Conservation (phyloP, 345 rosid genomes). For the Melaleuca quinquenervia region DNA sequence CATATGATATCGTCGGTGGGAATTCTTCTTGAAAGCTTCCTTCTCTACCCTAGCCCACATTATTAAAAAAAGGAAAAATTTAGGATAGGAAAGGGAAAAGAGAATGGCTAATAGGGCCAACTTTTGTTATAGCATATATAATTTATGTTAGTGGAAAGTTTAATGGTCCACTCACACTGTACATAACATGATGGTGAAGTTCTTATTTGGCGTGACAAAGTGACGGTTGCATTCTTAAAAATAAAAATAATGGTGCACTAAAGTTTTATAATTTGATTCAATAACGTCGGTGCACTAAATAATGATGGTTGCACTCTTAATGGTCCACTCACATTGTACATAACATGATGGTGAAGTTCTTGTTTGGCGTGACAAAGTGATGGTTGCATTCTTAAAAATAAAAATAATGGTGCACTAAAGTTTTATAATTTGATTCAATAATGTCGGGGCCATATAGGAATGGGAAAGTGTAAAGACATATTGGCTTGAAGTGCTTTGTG, state of each 20-base stretch:
- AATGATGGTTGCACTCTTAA: too few relatives aligned
- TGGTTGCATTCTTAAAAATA: not conserved
- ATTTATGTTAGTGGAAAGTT: not conserved
- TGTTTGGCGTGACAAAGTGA: not conserved
- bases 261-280: not conserved
- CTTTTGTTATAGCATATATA: not conserved
- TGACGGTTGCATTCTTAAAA: not conserved
- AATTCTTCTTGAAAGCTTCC: slow-evolving; percentile 12
- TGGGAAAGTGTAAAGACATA: not conserved
- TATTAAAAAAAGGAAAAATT: not conserved
- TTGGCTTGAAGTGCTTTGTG: not conserved
- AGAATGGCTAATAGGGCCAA: not conserved
- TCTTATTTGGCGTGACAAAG: not conserved
- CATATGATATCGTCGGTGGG: slow-evolving; percentile 25
- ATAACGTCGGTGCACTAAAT: too few relatives aligned
- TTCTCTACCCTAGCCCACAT: not conserved
- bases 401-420: not conserved
- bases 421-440: not conserved
- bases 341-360: not conserved
- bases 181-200: not conserved
- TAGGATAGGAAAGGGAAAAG: not conserved
- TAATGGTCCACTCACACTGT: not conserved
- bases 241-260: not conserved
- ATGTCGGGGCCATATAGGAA: not conserved
- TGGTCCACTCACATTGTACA: not conserved